These are phyloP conservation scores for Boletellus ananas DNA, from an alignment of 768 basidiomycete species.

Conservation along the genomic window DNA sequence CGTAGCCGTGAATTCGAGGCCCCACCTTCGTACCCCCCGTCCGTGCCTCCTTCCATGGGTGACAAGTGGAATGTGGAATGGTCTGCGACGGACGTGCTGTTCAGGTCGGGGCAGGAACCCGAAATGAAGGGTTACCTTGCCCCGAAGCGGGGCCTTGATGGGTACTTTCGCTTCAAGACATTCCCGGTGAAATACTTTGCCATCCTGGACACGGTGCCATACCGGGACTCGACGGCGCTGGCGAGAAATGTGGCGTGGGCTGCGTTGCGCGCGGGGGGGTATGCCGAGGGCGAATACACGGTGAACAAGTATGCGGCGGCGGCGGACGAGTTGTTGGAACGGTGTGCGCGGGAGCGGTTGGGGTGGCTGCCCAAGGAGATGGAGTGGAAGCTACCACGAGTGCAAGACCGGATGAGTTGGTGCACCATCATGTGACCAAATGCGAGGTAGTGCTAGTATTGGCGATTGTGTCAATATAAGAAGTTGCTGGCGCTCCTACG, in stretches of 20 bases:
- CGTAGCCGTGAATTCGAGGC: slow-evolving; percentile 21
- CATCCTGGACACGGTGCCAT: slow-evolving; percentile 21
- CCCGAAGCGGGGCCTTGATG: background rate
- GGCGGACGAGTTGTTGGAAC: slow-evolving; percentile 15
- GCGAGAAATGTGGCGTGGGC: slow-evolving; percentile 28
- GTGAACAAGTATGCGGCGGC: slow-evolving; percentile 12
- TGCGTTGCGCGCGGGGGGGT: slow-evolving; percentile 27
- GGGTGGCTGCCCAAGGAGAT: slow-evolving; percentile 14
- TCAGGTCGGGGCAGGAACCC: slow-evolving; percentile 2
- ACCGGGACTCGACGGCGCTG: slow-evolving; percentile 8
- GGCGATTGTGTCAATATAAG: too few relatives aligned
- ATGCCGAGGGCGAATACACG: slow-evolving; percentile 22
- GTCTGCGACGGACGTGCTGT: slow-evolving; percentile 21
- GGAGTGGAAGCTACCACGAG: background rate
- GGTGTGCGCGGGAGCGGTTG: slow-evolving; percentile 14
- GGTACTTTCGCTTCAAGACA: slow-evolving; percentile 30
- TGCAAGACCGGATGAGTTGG: slow-evolving; percentile 5
- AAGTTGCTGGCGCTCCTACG: too few relatives aligned
- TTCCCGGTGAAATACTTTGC: slow-evolving; percentile 33
- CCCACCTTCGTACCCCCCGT: slow-evolving; percentile 2
- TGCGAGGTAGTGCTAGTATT: too few relatives aligned
- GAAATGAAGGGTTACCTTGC: slow-evolving; percentile 8
- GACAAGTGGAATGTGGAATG: slow-evolving; percentile 11
- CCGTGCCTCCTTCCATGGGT: background rate
- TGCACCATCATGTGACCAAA: too few relatives aligned